Evolutionary conservation across 305 asterid genomes (phyloP).

Genomic region (Solanum aculeatissimum): DNA sequence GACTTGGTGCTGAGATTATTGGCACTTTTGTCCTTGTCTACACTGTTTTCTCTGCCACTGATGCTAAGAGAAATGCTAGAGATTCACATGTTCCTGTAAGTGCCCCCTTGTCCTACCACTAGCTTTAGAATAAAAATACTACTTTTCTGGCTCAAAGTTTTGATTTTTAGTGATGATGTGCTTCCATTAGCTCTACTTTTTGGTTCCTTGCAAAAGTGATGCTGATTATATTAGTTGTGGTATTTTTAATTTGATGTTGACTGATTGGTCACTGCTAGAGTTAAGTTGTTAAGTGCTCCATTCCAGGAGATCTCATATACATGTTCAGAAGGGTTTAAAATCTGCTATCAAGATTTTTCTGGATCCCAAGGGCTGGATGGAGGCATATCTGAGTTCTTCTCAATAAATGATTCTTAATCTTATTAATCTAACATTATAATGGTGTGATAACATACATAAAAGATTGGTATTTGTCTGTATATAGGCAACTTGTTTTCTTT

Average conservation of each 20-base stretch:
- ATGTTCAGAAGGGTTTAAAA: no score
- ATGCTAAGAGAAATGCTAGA: slow-evolving; percentile 14
- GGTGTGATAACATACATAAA: not conserved
- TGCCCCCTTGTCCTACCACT: not conserved
- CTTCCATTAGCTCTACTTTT: not conserved
- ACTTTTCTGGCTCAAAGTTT: not conserved
- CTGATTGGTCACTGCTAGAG: not conserved
- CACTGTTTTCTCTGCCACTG: slow-evolving; percentile 14
- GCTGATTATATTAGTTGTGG: not conserved
- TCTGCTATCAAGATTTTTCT: no score
- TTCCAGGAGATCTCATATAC: no score
- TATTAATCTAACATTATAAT: no score
- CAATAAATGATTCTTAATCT: not conserved
- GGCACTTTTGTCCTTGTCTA: slow-evolving; percentile 13
- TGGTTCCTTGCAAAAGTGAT: not conserved
- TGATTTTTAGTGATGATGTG: not conserved
- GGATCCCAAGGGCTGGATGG: not conserved
- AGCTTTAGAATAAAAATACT: not conserved
- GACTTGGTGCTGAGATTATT: slow-evolving; percentile 13
- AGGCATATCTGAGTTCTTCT: not conserved
- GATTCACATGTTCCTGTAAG: slow-evolving; percentile 14
- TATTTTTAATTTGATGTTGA: not conserved
- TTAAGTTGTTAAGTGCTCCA: not conserved
- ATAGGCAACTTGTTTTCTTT: no score
- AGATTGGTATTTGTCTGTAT: no score